Evolutionary conservation across 1,284 basidiomycete genomes (phyloP), one percentile per base, ranked within the genome.

Genomic region (Taiwanofungus camphoratus): DNA sequence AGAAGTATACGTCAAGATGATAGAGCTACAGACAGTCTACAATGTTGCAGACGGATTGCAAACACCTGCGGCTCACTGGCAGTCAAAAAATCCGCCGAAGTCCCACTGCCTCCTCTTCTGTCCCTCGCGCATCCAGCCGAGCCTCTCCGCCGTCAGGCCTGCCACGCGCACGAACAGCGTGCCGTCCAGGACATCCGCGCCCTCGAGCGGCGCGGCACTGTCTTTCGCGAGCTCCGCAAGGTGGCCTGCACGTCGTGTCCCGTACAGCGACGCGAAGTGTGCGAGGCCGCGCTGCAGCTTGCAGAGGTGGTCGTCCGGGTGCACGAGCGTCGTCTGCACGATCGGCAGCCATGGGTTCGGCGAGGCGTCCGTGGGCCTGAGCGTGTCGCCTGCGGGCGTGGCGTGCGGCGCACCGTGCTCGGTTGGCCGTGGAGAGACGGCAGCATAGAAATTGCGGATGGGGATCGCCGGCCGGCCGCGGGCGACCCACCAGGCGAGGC

Each of bases 281-380:
- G 71, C 69, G 20, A 85, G 60, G 3, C 80, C 65, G 15, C 82
- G 70, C 52, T 79, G 73, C 7, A 70, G 53, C 60, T 84, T 84
- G 46, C 72, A 68, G 3, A 83, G 56, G 55, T 86, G 83, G 45
- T 82, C 78, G 52, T 83, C 77, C 3, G 75, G 74, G 49, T 79
- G 73, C 16, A 68, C 55, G 38, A 79, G 52, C 30, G 70, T 62
- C 27, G 65, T 63, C 49, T 76, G 69, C 31, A 79, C 49, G 41
- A 84, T 60, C n/a, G 74, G 66, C 16, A 74, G 62, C 80, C 79
- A 83, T 3, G 70, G 58, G 49, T 79, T 74, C 13, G 72, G 71
- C 2, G 60, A 50, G 13, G 63, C 58, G 5, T 60, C 53, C 1
- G 56, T 50, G 0, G 58, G 50, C 9, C 65, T 64, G 21, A 71